Percentiles rank a stretch among this genome's conserved stretches.
These are phyloP conservation scores for Astrothelium macrocarpum DNA, from an alignment of 495 filamentous ascomycete genomes.

Conservation along the genomic window DNA sequence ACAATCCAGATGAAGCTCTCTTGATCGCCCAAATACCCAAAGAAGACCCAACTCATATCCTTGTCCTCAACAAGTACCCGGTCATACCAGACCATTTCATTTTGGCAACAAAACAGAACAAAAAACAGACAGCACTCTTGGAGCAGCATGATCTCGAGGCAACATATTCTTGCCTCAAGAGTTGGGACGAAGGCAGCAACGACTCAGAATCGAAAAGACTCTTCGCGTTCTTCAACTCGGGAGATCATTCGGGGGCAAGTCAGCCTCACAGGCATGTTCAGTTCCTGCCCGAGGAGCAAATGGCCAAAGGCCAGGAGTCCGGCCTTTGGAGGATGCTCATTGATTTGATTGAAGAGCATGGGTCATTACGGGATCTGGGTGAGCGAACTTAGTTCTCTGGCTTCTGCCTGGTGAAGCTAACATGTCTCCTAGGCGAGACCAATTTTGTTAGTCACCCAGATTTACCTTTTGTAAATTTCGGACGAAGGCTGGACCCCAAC, in stretches of 20 bases:
- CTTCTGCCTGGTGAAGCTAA: neutral
- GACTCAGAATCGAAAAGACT: constrained; percentile 31
- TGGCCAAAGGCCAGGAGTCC: constrained; percentile 43
- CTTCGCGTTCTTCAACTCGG: constrained; percentile 80
- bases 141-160: constrained; percentile 56
- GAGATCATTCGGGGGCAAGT: constrained; percentile 63
- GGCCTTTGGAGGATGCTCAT: constrained; percentile 47
- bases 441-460: neutral
- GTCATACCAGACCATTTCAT: constrained; percentile 75
- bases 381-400: neutral
- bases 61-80: constrained; percentile 77
- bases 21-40: constrained; percentile 49
- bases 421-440: neutral
- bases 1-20: constrained; percentile 52
- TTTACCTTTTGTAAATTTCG: neutral
- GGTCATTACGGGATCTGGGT: constrained; percentile 15
- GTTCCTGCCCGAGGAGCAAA: constrained; percentile 59
- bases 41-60: constrained; percentile 45
- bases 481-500: neutral
- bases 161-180: constrained; percentile 54
- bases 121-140: constrained; percentile 58
- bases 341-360: constrained; percentile 31
- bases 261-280: constrained; percentile 76
- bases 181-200: constrained; percentile 39
- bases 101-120: constrained; percentile 57